These are phyloP conservation scores for Ilyonectria robusta DNA, from an alignment of 2,329 filamentous ascomycete genomes.

Conservation along the genomic window DNA sequence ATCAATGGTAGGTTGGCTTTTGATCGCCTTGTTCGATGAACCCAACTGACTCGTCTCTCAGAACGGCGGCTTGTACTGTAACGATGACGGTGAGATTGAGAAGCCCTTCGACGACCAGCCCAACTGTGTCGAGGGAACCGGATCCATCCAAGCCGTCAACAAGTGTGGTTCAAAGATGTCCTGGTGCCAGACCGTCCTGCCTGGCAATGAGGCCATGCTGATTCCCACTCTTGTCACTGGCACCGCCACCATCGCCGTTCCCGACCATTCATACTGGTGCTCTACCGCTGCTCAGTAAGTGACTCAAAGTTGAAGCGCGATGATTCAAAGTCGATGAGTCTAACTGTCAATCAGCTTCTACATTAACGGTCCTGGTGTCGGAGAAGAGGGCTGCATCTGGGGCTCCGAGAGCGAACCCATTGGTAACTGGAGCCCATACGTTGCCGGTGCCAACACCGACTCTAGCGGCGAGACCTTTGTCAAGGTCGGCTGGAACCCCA, in stretches of 20 bases:
- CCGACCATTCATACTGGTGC: conserved; percentile 79
- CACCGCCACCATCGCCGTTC: conserved; percentile 76
- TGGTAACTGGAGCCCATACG: conserved; percentile 85
- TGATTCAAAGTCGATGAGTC: conserved; percentile 40
- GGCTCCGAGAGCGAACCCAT: conserved; percentile 72
- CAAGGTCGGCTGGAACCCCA: conserved; percentile 85
- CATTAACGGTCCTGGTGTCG: conserved; percentile 80
- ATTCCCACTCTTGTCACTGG: conserved; percentile 79
- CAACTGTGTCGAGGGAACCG: conserved; percentile 80
- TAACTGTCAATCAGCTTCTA: conserved; percentile 73
- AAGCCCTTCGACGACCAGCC: conserved; percentile 79
- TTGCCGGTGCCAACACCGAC: conserved; percentile 82
- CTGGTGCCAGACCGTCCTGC: conserved; percentile 85
- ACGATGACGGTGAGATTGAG: conserved; percentile 73
- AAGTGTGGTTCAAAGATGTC: conserved; percentile 73
- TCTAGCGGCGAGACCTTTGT: conserved; percentile 76
- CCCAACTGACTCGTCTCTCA: conserved; percentile 50
- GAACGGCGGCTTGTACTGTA: conserved; percentile 83
- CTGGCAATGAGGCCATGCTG: conserved; percentile 86
- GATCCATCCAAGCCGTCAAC: conserved; percentile 76
- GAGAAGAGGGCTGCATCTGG: conserved; percentile 78
- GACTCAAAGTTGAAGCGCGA: background rate
- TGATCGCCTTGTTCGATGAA: background rate
- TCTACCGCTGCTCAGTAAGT: conserved; percentile 81
- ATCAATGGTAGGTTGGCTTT: conserved; percentile 74